Base-by-base conservation (phyloP, 305 asterid species). In the Nicotiana rustica region DNA sequence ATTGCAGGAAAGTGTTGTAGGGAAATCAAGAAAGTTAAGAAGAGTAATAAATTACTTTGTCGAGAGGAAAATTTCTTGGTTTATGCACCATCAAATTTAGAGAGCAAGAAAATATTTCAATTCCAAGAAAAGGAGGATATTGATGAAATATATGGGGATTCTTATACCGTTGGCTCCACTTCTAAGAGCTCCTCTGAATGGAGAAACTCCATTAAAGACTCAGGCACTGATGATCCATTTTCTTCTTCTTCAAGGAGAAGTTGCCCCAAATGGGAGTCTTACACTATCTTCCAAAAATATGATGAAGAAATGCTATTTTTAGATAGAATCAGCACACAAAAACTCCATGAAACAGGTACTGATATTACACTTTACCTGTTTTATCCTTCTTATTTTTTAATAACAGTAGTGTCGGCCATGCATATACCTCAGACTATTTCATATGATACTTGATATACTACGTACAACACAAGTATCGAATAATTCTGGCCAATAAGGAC, bases 191-290 rank as follows among this genome's bases (percentile, higher is more conserved):
- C 99, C 0, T 94, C 96, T 0, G 99, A 95, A 52, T 91, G 98
- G 98, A 86, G 97, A 88, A 94, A 97, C 86, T 93, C 97, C 1
- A 92, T 90, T 79, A 86, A 91, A 84, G 88, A 91, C 61, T 91
- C 95, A 25, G 29, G 29, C 29, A 25, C 29, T 10, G 99, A 95
- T 0, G 99, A 95, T 75, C 97, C 97, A 1, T 95, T 93, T 68
- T 94, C 98, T 0, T 92, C 97, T 1, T 94, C 99, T 10, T 96
- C 99, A 2, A 79, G 99, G 57, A 79, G 99, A 76, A 96, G 98
- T 84, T 96, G 98, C 65, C 98, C 98, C 59, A 93, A 94, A 21
- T 96, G 99, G 99, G 99, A 96, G 69, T 96, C 99, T 62, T 96
- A 92, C 88, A 85, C 98, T 0, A 90, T 96, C 12, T 96, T 94